Conservation (phyloP, 441 rosid genomes). For the Euphorbia corollata region DNA sequence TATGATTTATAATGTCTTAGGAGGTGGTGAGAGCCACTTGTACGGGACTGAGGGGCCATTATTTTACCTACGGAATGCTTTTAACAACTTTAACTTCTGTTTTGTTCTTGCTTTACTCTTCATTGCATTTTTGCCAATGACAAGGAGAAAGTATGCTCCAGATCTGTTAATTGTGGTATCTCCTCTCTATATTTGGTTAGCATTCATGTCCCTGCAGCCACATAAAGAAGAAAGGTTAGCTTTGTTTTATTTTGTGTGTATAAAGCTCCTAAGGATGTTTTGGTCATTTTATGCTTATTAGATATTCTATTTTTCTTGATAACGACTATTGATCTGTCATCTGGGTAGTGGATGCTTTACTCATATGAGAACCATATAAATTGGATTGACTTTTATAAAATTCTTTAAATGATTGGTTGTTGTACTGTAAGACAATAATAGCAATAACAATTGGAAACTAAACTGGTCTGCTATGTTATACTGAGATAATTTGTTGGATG, state of each 20-base stretch:
- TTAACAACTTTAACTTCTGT: conserved; percentile 87
- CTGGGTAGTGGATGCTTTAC: neutral
- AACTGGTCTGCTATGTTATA: neutral
- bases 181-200: conserved; percentile 83
- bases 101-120: conserved; percentile 73
- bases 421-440: neutral
- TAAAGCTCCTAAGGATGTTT: neutral
- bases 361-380: neutral
- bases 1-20: conserved; percentile 70
- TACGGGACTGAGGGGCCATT: conserved; percentile 75
- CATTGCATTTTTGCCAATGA: conserved; percentile 50
- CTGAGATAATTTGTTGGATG: neutral
- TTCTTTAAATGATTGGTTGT: neutral
- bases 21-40: conserved; percentile 96
- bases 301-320: neutral
- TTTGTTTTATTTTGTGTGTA: conserved; percentile 1
- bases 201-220: conserved; percentile 86
- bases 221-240: conserved; percentile 94
- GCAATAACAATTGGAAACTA: neutral
- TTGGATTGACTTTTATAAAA: neutral
- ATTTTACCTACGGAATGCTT: conserved; percentile 72
- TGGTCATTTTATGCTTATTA: neutral
- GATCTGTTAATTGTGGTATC: conserved; percentile 68
- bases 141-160: conserved; percentile 59
- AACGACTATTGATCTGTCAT: neutral